Conservation (phyloP, 257 asterid genomes). For the Forsythia viridissima region DNA sequence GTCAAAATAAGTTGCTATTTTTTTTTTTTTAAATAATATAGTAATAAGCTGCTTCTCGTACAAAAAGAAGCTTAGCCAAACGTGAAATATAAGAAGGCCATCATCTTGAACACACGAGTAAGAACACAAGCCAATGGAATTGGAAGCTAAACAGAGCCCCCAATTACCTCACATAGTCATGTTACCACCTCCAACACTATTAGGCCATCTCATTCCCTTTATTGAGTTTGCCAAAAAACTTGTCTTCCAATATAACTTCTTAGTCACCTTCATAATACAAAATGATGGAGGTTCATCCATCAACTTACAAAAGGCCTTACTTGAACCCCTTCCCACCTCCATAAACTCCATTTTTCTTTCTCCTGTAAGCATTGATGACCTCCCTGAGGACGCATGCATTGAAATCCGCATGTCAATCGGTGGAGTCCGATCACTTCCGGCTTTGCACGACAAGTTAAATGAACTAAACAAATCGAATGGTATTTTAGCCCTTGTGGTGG, state of each 20-base stretch:
- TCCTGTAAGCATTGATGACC: conserved; percentile 15
- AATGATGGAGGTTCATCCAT: conserved; percentile 15
- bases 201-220: conserved; percentile 38
- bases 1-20: too few species aligned
- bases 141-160: neutral
- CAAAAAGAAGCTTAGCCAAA: too few species aligned
- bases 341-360: conserved; percentile 22
- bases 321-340: conserved; percentile 23
- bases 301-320: conserved; percentile 6
- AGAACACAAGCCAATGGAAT: conserved; percentile 14
- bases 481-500: conserved; percentile 29
- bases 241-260: conserved; percentile 16
- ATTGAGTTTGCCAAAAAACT: conserved; percentile 34
- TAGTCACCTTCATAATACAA: conserved; percentile 30
- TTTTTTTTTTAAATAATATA: too few species aligned
- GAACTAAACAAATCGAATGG: neutral
- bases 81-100: neutral
- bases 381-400: neutral
- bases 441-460: conserved; percentile 4
- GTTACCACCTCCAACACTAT: conserved; percentile 32
- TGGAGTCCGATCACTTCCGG: conserved; percentile 18
- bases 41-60: too few species aligned
- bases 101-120: neutral
- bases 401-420: neutral
- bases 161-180: conserved; percentile 22